A percentile compares a stretch with the other conserved stretches of the same genome.
Conservation (phyloP, 2,329 filamentous ascomycete species). For the Penicillium italicum region DNA sequence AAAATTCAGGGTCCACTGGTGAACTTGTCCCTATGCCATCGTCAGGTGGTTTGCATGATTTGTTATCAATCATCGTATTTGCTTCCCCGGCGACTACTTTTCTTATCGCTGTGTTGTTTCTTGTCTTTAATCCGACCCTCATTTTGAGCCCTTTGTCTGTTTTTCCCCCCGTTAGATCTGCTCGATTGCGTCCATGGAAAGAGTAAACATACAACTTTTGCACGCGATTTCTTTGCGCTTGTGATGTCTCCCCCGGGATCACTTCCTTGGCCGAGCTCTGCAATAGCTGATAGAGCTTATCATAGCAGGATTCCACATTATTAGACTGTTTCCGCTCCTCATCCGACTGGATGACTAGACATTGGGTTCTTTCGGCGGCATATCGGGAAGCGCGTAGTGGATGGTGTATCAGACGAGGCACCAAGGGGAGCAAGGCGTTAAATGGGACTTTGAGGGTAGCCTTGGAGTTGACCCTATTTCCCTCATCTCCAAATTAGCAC, state of each 20-base stretch:
- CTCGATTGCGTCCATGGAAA: neutral
- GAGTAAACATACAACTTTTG: slow-evolving; percentile 48
- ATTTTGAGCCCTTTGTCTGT: slow-evolving; percentile 56
- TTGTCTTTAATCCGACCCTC: slow-evolving; percentile 56
- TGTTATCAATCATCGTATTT: slow-evolving; percentile 36
- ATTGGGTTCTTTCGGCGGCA: slow-evolving; percentile 50
- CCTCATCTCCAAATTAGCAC: slow-evolving; percentile 2
- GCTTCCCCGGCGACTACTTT: slow-evolving; percentile 50
- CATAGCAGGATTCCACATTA: slow-evolving; percentile 59
- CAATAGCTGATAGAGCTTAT: slow-evolving; percentile 55
- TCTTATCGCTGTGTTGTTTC: slow-evolving; percentile 61
- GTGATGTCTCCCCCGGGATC: slow-evolving; percentile 60
- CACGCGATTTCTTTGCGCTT: slow-evolving; percentile 54
- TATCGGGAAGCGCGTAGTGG: slow-evolving; percentile 54
- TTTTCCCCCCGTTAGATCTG: slow-evolving; percentile 6
- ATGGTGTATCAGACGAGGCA: slow-evolving; percentile 54
- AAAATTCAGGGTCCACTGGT: slow-evolving; percentile 15
- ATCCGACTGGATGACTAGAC: slow-evolving; percentile 60
- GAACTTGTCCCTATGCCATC: slow-evolving; percentile 6
- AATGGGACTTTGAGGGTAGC: slow-evolving; percentile 59
- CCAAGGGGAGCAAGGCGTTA: slow-evolving; percentile 49
- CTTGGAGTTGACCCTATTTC: slow-evolving; percentile 61
- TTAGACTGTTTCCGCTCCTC: slow-evolving; percentile 59
- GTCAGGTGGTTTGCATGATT: neutral
- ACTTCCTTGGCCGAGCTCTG: slow-evolving; percentile 48